Percentiles rank a stretch among this genome's conserved stretches.
phyloP scores from a whole-genome alignment of 306 rosid genomes.

The Argentina anserina region DNA sequence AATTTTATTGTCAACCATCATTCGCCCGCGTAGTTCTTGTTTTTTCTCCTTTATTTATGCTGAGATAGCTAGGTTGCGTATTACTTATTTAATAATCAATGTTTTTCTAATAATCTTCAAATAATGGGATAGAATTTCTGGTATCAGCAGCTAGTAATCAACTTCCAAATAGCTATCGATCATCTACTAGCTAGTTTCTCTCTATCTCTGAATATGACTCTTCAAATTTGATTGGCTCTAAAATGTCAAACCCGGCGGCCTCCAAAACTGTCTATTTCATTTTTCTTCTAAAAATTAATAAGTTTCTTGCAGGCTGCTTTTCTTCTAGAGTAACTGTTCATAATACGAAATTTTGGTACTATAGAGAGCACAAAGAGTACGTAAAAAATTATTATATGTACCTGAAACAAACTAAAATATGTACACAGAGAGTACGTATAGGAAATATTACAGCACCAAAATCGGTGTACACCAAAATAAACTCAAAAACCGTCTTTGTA shows the following conservation, averaged over 20 bases:
- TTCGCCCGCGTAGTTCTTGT: not conserved
- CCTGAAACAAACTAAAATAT: too few relatives aligned
- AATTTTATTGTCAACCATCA: not conserved
- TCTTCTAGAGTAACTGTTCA: not conserved
- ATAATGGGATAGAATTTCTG: not conserved
- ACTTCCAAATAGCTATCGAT: not conserved
- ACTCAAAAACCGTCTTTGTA: not conserved
- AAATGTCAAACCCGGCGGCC: slow-evolving; percentile 10
- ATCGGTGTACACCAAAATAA: too few relatives aligned
- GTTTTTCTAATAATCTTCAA: not conserved
- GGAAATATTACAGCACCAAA: too few relatives aligned
- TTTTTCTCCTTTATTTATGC: not conserved
- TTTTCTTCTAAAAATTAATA: not conserved
- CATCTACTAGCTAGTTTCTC: not conserved
- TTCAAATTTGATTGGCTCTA: slow-evolving; percentile 3
- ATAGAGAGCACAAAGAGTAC: too few relatives aligned
- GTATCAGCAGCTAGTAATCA: not conserved
- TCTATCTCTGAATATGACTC: not conserved
- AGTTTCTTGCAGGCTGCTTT: not conserved
- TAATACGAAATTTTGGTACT: not conserved
- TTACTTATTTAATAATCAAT: not conserved
- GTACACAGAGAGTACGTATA: too few relatives aligned
- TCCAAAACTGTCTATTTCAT: not conserved
- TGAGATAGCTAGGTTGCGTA: not conserved
- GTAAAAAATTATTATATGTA: too few relatives aligned